These are phyloP conservation scores for Exophiala viscosa DNA, from an alignment of 2,329 filamentous ascomycete species.

Conservation along the genomic window DNA sequence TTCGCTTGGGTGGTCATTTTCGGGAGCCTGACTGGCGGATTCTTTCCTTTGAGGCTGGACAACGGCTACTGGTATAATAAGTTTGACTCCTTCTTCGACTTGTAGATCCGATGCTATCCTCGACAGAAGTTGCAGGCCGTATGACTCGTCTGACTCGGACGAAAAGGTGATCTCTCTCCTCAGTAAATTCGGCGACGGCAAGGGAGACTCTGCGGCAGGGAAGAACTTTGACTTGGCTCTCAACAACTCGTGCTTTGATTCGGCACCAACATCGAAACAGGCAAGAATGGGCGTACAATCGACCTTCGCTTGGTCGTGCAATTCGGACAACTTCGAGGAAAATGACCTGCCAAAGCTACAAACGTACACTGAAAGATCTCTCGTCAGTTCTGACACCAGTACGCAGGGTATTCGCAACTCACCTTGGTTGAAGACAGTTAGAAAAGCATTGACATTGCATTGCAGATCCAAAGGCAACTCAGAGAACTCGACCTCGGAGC, in stretches of 20 bases:
- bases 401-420: constrained; percentile 9
- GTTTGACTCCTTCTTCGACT: constrained; percentile 46
- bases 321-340: constrained; percentile 50
- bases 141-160: constrained; percentile 44
- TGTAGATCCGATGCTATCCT: constrained; percentile 50
- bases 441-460: constrained; percentile 47
- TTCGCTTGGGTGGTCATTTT: constrained; percentile 5
- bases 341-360: constrained; percentile 53
- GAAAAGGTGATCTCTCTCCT: constrained; percentile 41
- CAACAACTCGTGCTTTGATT: constrained; percentile 36
- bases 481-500: constrained; percentile 31
- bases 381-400: not conserved
- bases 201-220: constrained; percentile 31
- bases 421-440: constrained; percentile 54
- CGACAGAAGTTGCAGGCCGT: constrained; percentile 47
- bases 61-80: constrained; percentile 50
- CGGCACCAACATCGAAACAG: constrained; percentile 51
- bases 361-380: constrained; percentile 46
- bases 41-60: constrained; percentile 34
- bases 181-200: constrained; percentile 30
- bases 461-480: constrained; percentile 45
- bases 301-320: constrained; percentile 38
- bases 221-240: constrained; percentile 32
- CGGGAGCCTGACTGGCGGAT: constrained; percentile 20
- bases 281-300: constrained; percentile 54